These are phyloP conservation scores for Areca catechu DNA, from an alignment of 176 grass and related monocot species.

Conservation along the genomic window DNA sequence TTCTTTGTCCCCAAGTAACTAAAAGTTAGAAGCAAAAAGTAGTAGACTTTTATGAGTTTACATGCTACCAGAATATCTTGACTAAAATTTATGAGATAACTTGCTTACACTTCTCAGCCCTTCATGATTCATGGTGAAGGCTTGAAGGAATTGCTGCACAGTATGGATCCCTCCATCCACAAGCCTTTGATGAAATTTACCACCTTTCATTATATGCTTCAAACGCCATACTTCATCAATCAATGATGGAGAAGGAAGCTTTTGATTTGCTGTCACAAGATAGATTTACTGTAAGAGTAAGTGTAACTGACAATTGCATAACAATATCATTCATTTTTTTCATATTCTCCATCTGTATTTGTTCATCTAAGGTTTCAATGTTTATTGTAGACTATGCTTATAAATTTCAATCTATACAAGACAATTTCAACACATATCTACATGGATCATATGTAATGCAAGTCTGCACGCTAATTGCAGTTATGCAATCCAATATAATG, in stretches of 20 bases:
- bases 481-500: no score
- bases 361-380: no score
- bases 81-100: not conserved
- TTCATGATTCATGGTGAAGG: not conserved
- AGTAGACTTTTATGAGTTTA: not conserved
- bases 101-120: conserved; percentile 9
- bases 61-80: not conserved
- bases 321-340: no score
- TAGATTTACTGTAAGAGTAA: no score
- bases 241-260: conserved; percentile 7
- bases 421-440: no score
- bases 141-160: conserved; percentile 13
- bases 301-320: no score
- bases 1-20: conserved; percentile 11
- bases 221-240: conserved; percentile 13
- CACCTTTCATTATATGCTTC: not conserved
- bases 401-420: no score
- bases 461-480: no score
- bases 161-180: not conserved
- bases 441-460: no score
- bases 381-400: no score
- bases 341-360: no score
- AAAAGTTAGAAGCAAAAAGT: conserved; percentile 7
- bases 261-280: conserved; percentile 11
- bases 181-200: not conserved